These are phyloP conservation scores for Neophaeococcomyces mojaviensis DNA, from an alignment of 2,329 filamentous ascomycete genomes.

Conservation along the genomic window DNA sequence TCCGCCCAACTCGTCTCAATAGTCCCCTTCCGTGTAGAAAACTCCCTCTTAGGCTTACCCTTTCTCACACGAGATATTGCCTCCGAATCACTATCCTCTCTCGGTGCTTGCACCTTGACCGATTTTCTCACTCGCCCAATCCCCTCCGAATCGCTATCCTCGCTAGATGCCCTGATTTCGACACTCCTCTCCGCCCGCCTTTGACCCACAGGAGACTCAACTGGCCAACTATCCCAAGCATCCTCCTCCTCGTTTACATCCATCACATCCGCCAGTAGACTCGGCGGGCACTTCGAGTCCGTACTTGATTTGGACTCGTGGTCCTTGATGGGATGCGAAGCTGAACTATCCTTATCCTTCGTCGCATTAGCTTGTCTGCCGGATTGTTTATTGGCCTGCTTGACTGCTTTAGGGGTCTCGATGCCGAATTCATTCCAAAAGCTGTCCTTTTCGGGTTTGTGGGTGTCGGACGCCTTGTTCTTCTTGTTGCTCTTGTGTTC, in stretches of 20 bases:
- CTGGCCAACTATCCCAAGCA: constrained; percentile 46
- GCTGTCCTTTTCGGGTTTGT: constrained; percentile 33
- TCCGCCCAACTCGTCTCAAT: constrained; percentile 1
- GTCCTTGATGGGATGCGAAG: constrained; percentile 8
- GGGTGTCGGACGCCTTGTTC: neutral
- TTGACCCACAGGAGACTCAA: constrained; percentile 35
- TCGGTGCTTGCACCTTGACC: neutral
- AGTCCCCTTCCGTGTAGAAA: neutral
- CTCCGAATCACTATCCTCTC: constrained; percentile 1
- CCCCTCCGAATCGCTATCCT: neutral
- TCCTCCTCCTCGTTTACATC: constrained; percentile 39
- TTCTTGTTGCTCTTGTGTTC: constrained; percentile 8
- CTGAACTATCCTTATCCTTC: constrained; percentile 18
- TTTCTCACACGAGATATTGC: neutral
- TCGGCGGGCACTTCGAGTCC: constrained; percentile 6
- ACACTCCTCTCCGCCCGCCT: neutral
- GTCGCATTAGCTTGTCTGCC: constrained; percentile 14
- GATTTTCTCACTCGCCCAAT: neutral
- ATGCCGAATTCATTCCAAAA: constrained; percentile 47
- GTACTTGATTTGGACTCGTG: constrained; percentile 17
- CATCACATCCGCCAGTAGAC: constrained; percentile 14
- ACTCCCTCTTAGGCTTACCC: neutral
- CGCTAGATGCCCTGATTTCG: constrained; percentile 1
- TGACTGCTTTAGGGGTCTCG: constrained; percentile 38
- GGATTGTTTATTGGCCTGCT: constrained; percentile 21